Base-by-base conservation (phyloP, 2,329 filamentous ascomycete genomes). In the Orbilia blumenaviensis region DNA sequence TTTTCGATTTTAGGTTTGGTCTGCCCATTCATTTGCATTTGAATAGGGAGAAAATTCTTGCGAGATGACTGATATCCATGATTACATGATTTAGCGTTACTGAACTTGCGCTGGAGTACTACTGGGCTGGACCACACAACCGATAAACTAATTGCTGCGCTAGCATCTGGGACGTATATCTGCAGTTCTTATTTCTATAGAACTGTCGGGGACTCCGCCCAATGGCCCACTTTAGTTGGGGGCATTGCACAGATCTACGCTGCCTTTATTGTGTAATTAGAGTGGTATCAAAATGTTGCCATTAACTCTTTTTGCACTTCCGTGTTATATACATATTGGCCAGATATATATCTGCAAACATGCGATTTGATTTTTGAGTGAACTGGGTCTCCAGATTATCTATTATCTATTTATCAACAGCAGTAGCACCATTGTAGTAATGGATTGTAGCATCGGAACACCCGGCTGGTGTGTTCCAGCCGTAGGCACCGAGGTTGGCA, bases 401-500 rank as follows among this genome's bases (percentile, higher is more conserved):
- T n/a, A n/a, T n/a, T n/a, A n/a, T n/a, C n/a, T n/a, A n/a, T n/a
- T n/a, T n/a, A n/a, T n/a, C n/a, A n/a, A n/a, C n/a, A n/a, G 32
- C 32, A 12, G 32, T 34, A 8, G 32, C 32, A n/a, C n/a, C n/a
- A n/a, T n/a, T 84, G 60, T 84, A 84, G 63, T 82, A 84, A 79
- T 84, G 84, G 38, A 84, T 85, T 56, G 87, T 89, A 82, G 89
- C 85, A 82, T 89, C 88, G 29, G 84, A 83, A 82, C 88, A 89
- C 2, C 87, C 87, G 2, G 82, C 81, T 0, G 88, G 88, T 9
- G 87, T 89, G 81, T 86, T 82, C 79, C 89, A 89, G 25, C 82
- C 82, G 79, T 89, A 89, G 12, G 86, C 86, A 0, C 88, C 88
- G 66, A 88, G 84, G 79, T 89, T 89, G 79, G 89, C 84, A 79